Conservation (phyloP, 768 basidiomycete genomes). For the Auriculariales sp. region DNA sequence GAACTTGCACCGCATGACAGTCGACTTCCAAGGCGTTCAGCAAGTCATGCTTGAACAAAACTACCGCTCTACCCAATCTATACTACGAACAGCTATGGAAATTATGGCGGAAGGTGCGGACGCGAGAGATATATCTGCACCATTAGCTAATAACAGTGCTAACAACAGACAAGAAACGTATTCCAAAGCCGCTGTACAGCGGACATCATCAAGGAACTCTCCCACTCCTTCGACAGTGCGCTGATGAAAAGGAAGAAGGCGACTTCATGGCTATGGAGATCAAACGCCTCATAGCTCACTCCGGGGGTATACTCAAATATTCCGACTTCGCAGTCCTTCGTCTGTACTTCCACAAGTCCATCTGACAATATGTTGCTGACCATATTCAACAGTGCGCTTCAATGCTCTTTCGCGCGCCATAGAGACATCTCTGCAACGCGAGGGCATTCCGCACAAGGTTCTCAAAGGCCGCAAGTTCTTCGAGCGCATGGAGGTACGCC, state of each 20-base stretch:
- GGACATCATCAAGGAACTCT: constrained; percentile 46
- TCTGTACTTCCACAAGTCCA: constrained; percentile 23
- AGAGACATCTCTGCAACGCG: constrained; percentile 61
- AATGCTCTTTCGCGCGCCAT: constrained; percentile 65
- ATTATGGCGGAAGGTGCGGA: constrained; percentile 69
- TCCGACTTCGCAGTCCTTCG: constrained; percentile 76
- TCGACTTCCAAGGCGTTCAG: constrained; percentile 12
- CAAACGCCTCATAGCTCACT: constrained; percentile 57
- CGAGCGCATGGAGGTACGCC: constrained; percentile 55
- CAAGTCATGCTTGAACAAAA: constrained; percentile 75
- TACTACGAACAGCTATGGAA: constrained; percentile 56
- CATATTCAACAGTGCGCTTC: constrained; percentile 47
- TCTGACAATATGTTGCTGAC: neutral
- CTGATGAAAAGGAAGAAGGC: constrained; percentile 49
- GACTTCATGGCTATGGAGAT: constrained; percentile 63
- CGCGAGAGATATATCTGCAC: neutral
- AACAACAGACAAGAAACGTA: constrained; percentile 50
- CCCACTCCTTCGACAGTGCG: constrained; percentile 42
- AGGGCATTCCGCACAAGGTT: constrained; percentile 63
- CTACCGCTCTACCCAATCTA: constrained; percentile 71
- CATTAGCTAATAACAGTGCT: neutral
- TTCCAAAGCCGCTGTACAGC: constrained; percentile 58
- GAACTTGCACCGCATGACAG: constrained; percentile 59
- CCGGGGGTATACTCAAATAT: constrained; percentile 56
- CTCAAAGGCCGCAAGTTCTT: constrained; percentile 80